These are phyloP conservation scores for Scheffersomyces quercinus DNA, from an alignment of 1,139 yeast genomes.

Conservation along the genomic window DNA sequence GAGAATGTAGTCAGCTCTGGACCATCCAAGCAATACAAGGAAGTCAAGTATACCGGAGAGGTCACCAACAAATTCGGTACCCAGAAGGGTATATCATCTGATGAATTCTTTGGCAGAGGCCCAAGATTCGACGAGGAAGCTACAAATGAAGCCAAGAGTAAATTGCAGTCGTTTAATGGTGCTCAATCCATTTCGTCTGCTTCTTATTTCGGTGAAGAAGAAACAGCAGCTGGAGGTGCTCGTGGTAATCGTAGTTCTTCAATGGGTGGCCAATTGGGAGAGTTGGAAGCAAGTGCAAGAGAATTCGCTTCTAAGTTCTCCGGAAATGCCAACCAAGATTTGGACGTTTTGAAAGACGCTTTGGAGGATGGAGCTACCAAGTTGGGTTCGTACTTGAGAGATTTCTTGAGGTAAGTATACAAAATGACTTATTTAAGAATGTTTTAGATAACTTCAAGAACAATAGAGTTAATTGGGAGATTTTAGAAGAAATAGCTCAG, in stretches of 20 bases:
- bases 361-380: conserved; percentile 92
- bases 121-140: conserved; percentile 74
- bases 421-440: no score
- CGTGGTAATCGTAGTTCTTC: conserved; percentile 7
- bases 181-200: conserved; percentile 91
- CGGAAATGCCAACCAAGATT: conserved; percentile 82
- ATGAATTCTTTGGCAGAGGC: conserved; percentile 90
- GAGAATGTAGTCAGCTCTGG: conserved; percentile 33
- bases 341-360: conserved; percentile 87
- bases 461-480: no score
- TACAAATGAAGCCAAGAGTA: conserved; percentile 74
- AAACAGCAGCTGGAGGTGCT: conserved; percentile 27
- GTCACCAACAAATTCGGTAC: conserved; percentile 76
- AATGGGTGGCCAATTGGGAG: conserved; percentile 25
- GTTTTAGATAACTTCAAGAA: no score
- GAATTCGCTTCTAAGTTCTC: conserved; percentile 69
- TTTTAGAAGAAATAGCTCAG: no score
- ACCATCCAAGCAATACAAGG: conserved; percentile 44
- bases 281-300: conserved; percentile 60
- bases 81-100: conserved; percentile 94
- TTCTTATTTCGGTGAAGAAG: conserved; percentile 89
- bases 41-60: conserved; percentile 65
- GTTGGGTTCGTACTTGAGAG: conserved; percentile 80
- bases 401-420: conserved; percentile 57
- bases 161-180: conserved; percentile 77